Percentiles rank a stretch among this genome's conserved stretches.
Evolutionary conservation across 1,284 basidiomycete genomes (phyloP).

Genomic region (Cryptococcus amylolentus): DNA sequence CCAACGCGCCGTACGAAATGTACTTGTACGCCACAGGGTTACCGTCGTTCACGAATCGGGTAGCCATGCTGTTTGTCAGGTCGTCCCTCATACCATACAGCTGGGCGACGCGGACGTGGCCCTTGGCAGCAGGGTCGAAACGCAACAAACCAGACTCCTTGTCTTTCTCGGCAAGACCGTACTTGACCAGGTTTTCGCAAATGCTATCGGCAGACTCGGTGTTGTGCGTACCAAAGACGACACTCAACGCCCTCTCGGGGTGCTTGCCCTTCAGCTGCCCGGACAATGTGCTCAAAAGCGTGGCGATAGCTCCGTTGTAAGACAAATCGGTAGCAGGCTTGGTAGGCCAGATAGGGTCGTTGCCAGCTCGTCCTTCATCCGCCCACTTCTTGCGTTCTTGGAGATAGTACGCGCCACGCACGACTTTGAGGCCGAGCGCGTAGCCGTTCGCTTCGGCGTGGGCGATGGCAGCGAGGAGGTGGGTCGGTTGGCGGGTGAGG

Average conservation of each 20-base stretch:
- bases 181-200: slow-evolving; percentile 59
- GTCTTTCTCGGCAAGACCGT: slow-evolving; percentile 55
- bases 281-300: slow-evolving; percentile 61
- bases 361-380: slow-evolving; percentile 35
- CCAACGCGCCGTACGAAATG: slow-evolving; percentile 74
- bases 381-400: slow-evolving; percentile 58
- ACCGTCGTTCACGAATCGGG: slow-evolving; percentile 54
- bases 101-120: slow-evolving; percentile 73
- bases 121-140: slow-evolving; percentile 58
- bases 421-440: slow-evolving; percentile 86
- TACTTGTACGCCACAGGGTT: slow-evolving; percentile 77
- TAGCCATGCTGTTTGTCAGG: slow-evolving; percentile 66
- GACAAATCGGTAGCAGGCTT: slow-evolving; percentile 70
- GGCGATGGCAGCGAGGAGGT: slow-evolving; percentile 64
- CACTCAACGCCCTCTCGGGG: slow-evolving; percentile 57
- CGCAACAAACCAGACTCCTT: slow-evolving; percentile 13
- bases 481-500: slow-evolving; percentile 60
- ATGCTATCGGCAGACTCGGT: slow-evolving; percentile 63
- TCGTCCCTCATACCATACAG: slow-evolving; percentile 87
- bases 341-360: slow-evolving; percentile 52
- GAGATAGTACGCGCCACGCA: slow-evolving; percentile 88
- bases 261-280: slow-evolving; percentile 50
- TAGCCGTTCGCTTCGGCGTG: slow-evolving; percentile 69
- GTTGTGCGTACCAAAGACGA: slow-evolving; percentile 86
- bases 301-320: slow-evolving; percentile 67